Conservation (phyloP, 768 basidiomycete genomes). For the Astraeus odoratus region DNA sequence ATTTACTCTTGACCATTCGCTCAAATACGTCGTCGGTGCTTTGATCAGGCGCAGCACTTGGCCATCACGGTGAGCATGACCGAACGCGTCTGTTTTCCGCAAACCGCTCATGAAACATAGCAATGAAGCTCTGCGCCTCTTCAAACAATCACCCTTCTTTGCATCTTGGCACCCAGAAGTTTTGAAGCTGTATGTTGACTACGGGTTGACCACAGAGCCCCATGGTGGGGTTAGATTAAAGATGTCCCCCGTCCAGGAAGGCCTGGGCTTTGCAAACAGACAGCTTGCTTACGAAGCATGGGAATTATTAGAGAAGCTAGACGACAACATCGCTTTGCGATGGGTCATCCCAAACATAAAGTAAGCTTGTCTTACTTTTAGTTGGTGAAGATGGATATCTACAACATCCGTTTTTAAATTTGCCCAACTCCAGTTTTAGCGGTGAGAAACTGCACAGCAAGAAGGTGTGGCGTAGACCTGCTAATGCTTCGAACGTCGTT, state of each 20-base stretch:
- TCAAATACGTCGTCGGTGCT: constrained; percentile 33
- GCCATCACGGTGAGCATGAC: constrained; percentile 44
- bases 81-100: not conserved
- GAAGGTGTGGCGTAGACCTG: constrained; percentile 26
- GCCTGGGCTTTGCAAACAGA: constrained; percentile 48
- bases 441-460: constrained; percentile 8
- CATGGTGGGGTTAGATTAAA: constrained; percentile 49
- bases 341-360: constrained; percentile 23
- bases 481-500: constrained; percentile 22
- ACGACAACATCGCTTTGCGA: constrained; percentile 19
- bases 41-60: constrained; percentile 56
- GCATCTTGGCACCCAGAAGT: constrained; percentile 59
- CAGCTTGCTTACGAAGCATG: constrained; percentile 18
- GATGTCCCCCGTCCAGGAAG: constrained; percentile 61
- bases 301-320: constrained; percentile 21
- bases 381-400: not conserved
- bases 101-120: constrained; percentile 27
- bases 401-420: not conserved
- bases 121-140: constrained; percentile 48
- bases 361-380: constrained; percentile 7
- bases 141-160: constrained; percentile 61
- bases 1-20: not conserved
- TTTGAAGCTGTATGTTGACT: constrained; percentile 53
- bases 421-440: constrained; percentile 7
- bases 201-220: constrained; percentile 36